Base-by-base conservation (phyloP, 352 stramenopile species). In the Phytopythium sindhum region DNA sequence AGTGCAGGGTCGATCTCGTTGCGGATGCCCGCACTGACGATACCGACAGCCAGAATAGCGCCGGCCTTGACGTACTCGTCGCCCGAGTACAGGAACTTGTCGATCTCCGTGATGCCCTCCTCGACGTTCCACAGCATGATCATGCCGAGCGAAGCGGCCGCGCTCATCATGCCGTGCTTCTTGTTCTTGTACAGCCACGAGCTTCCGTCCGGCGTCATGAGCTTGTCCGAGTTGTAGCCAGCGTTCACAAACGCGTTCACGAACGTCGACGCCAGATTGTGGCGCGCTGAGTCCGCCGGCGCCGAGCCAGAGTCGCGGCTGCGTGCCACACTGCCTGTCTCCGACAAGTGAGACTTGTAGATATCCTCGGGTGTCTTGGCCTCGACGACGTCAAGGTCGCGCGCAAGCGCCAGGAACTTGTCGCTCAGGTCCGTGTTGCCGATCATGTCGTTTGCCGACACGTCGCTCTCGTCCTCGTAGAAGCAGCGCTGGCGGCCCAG, bases 131-230 rank as follows among this genome's bases (percentile, higher is more conserved):
- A 99, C 4, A 99, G 81, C 73, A 99, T 93, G 57, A 99, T 97
- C 65, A 98, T 93, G 57, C 97, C 98, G 33, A 99, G 80, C 42
- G 96, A 99, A 17, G 97, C 98, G 2, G 97, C 96, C 0, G 97
- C 97, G 60, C 93, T 97, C 81, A 99, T 97, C 97, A 99, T 99
- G 57, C 97, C 97, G 68, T 99, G 96, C 77, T 99, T 98, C 77
- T 99, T 99, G 88, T 99, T 99, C 80, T 99, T 99, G 84, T 99
- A 99, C 31, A 99, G 72, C 97, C 97, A 99, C 56, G 96, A 96
- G 72, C 97, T 99, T 58, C 83, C 89, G 41, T 99, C 93, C 0
- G 90, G 90, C 0, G 89, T 97, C 74, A 97, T 91, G 21, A 98
- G 76, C 72, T 99, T 99, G 76, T 99, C 98, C 23, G 95, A 96